Conservation (phyloP, 2,329 filamentous ascomycete genomes). For the Epichloe sp. region DNA sequence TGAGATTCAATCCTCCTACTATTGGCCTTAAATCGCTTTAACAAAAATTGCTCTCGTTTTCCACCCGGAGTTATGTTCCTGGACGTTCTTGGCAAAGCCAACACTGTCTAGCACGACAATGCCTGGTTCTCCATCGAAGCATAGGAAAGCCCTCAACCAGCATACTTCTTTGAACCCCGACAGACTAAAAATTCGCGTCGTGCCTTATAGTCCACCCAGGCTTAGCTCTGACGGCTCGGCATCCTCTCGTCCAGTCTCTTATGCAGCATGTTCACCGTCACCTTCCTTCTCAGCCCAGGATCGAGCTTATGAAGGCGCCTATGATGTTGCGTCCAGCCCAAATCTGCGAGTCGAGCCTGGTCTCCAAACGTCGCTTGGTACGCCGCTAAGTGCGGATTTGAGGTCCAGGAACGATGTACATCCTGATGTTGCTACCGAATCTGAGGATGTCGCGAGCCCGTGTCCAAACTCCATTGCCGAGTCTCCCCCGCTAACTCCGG, state of each 20-base stretch:
- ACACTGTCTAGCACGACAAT: conserved; percentile 3
- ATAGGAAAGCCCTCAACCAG: background rate
- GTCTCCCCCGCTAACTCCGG: background rate
- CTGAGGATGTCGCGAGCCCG: background rate
- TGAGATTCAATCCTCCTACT: background rate
- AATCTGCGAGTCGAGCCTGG: background rate
- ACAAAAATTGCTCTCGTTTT: background rate
- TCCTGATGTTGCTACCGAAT: background rate
- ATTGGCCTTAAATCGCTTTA: background rate
- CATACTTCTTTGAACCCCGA: conserved; percentile 8
- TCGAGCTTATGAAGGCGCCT: background rate
- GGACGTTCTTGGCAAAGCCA: background rate
- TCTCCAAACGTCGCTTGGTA: background rate
- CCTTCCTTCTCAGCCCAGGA: background rate
- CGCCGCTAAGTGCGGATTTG: background rate
- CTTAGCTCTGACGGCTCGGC: conserved; percentile 19
- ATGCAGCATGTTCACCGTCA: conserved; percentile 8
- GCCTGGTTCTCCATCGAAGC: background rate
- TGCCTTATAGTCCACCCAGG: conserved; percentile 25
- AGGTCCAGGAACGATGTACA: background rate
- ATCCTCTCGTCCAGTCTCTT: conserved; percentile 14
- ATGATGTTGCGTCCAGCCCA: background rate
- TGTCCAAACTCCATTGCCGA: background rate
- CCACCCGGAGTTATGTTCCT: conserved; percentile 1
- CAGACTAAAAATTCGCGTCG: conserved; percentile 23